Conservation (phyloP, 495 filamentous ascomycete genomes). For the Penicillium mononematosum region DNA sequence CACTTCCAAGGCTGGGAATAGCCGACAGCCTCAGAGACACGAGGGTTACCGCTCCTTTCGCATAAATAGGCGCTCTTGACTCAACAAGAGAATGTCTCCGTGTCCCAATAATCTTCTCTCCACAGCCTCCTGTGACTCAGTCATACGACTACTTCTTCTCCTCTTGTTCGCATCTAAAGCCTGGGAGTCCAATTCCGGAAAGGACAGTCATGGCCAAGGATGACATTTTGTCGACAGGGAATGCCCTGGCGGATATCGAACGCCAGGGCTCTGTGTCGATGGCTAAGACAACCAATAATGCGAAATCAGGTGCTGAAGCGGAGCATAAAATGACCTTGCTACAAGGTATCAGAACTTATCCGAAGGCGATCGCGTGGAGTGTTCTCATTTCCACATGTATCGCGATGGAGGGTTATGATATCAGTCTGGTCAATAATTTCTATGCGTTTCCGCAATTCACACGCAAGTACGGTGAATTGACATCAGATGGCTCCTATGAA, state of each 20-base stretch:
- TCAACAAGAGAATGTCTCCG: background rate
- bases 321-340: background rate
- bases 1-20: background rate
- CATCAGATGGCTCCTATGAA: background rate
- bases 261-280: background rate
- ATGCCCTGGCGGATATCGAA: background rate
- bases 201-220: background rate
- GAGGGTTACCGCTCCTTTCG: background rate
- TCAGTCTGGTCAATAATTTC: background rate
- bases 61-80: background rate
- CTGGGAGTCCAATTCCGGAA: background rate
- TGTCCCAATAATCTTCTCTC: background rate
- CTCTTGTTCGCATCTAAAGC: background rate
- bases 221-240: background rate
- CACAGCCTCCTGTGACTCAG: background rate
- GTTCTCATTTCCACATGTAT: background rate
- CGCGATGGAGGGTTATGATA: constrained; percentile 1
- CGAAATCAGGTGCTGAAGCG: background rate
- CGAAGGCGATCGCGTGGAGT: background rate
- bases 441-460: background rate
- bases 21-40: background rate
- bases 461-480: background rate
- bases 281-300: background rate
- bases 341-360: background rate
- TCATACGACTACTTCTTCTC: background rate